A percentile compares a stretch with the other conserved stretches of the same genome.
Evolutionary conservation across 225 moss, liverwort and hornwort species (phyloP).

Genomic region (Physcomitrellopsis africana): DNA sequence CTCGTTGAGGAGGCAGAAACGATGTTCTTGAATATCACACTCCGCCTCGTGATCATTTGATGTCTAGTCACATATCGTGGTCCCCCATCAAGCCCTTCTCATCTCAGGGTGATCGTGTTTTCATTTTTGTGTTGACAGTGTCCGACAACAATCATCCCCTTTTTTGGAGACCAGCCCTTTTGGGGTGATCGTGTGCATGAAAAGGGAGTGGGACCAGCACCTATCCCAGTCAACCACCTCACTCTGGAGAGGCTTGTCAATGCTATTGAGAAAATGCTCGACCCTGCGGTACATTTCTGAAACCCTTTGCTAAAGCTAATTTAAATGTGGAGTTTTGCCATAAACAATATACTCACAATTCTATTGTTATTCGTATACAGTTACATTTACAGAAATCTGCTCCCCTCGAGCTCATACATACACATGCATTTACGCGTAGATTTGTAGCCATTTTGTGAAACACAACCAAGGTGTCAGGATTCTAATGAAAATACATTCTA

Average conservation of each 20-base stretch:
- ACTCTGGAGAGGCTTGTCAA: constrained; percentile 80
- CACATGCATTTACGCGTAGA: not conserved
- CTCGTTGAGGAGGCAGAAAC: constrained; percentile 12
- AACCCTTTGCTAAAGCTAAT: not conserved
- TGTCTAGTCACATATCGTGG: constrained; percentile 18
- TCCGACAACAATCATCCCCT: constrained; percentile 94
- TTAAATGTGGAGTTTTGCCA: not conserved
- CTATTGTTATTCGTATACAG: not conserved
- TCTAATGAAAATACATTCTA: not conserved
- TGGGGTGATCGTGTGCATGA: constrained; percentile 96
- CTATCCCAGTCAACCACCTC: constrained; percentile 89
- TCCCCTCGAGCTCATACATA: not conserved
- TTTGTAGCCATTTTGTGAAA: not conserved
- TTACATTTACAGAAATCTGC: not conserved
- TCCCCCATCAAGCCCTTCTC: not conserved
- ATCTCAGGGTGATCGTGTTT: not conserved
- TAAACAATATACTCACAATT: not conserved
- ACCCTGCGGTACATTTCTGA: constrained; percentile 66
- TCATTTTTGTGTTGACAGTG: constrained; percentile 53
- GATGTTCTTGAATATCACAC: not conserved
- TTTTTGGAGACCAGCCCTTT: constrained; percentile 97
- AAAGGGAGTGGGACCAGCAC: constrained; percentile 86
- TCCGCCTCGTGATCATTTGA: not conserved
- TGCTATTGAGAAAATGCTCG: constrained; percentile 84
- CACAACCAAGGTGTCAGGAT: not conserved